phyloP scores from a whole-genome alignment of 768 basidiomycete species.

The Russula earlei region DNA sequence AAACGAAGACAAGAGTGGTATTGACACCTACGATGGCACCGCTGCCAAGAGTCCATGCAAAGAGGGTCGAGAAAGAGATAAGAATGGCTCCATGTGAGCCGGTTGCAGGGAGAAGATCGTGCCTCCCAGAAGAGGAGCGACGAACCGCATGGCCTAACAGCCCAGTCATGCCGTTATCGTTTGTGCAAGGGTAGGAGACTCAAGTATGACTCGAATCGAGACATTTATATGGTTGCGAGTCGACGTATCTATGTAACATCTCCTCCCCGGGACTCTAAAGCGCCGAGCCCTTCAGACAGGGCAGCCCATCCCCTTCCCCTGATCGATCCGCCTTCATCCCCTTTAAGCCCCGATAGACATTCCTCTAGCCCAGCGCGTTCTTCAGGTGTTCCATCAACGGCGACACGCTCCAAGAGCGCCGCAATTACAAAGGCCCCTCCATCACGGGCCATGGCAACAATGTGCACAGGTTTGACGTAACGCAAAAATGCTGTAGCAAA shows the following conservation, averaged over 20 bases:
- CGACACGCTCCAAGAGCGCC: conserved; percentile 55
- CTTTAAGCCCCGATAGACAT: conserved; percentile 2
- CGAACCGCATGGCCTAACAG: background rate
- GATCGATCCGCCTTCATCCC: background rate
- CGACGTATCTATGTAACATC: background rate
- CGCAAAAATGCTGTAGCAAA: conserved; percentile 56
- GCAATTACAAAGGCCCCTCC: conserved; percentile 71
- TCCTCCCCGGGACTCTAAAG: background rate
- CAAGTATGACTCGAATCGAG: background rate
- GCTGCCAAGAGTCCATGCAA: conserved; percentile 27
- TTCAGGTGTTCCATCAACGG: background rate
- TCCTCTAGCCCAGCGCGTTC: background rate
- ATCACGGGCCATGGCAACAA: conserved; percentile 45
- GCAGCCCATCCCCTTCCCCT: conserved; percentile 12
- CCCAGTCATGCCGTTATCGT: background rate
- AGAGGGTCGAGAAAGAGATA: background rate
- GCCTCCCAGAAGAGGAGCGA: background rate
- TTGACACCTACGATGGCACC: background rate
- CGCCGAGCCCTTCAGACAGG: background rate
- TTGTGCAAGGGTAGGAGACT: background rate
- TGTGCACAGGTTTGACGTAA: conserved; percentile 41
- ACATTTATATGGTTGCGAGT: background rate
- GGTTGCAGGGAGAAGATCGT: conserved; percentile 9
- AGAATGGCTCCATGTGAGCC: background rate
- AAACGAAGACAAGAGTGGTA: conserved; percentile 8